Base-by-base conservation (phyloP, 2,329 filamentous ascomycete genomes). In the Huntiella omanensis region DNA sequence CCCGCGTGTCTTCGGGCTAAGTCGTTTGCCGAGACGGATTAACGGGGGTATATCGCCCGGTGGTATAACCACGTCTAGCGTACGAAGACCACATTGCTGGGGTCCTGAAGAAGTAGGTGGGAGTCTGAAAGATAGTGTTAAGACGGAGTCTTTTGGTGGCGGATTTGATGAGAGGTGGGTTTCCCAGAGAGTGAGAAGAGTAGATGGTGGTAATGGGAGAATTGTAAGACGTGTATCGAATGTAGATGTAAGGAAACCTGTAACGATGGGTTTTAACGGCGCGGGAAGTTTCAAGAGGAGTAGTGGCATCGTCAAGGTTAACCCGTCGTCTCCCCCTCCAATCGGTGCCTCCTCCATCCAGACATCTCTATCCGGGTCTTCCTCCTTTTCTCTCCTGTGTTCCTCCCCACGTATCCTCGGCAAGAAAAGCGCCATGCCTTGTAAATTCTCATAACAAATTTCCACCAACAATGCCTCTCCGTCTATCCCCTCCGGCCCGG, bases 201-300 rank as follows among this genome's bases (percentile, higher is more conserved):
- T 70, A 39, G 61, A 62, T 5, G 70, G 72, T 4, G 68, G 67
- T 2, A 76, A 55, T 1, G 60, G 60, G 37, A 75, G 56, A 3
- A 67, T 59, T 46, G 62, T 67, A 39, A 75, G 64, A 22, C 69
- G 70, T 50, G 70, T 74, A 58, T 77, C 73, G 51, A 76, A 75
- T 0, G 65, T 66, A 37, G 57, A 63, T 3, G 64, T 61, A 8
- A 77, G 57, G 55, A 75, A 77, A 16, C 67, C 63, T n/a, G 62
- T 50, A 0, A 76, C 52, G 15, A 69, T 58, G 2, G 59, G 49
- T 52, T 71, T 72, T 1, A 76, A 58, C 2, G 69, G 58, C 3
- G 65, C 58, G 0, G 73, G 72, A 69, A 75, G 74, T 17, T 71
- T 64, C 28, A 74, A 56, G 1, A 77, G 58, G 2, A 76, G 59